Evolutionary conservation across 2,329 filamentous ascomycete species (phyloP), one percentile per base, ranked within the genome.

Genomic region (Aureobasidium sp.): DNA sequence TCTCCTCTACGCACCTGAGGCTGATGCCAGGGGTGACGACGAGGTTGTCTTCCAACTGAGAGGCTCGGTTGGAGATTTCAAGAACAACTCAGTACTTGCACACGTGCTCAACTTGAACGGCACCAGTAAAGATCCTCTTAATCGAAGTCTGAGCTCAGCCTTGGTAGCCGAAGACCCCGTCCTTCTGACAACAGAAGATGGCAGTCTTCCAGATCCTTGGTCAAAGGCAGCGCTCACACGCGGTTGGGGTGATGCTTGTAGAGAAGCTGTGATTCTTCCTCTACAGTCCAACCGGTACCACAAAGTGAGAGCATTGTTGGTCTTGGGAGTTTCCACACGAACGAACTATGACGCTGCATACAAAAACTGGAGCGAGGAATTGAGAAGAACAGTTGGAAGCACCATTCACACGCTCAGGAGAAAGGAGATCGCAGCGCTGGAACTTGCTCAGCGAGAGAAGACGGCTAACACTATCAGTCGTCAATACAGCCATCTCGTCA

Each of bases 1-100:
- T 14, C 54, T 63, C 22, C 31, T 65, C 6, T 65, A 65, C 29
- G 63, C 64, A 6, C 58, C 52, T 15, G 35, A 61, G 9, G 19
- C 44, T 24, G 40, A 53, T 8, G 27, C 40, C 1, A n/a, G 19
- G 3, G 42, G 31, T 7, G 19, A 59, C n/a, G 54, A 48, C 22
- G 54, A 59, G 22, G 4, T 48, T 14, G n/a, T 48, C 3, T 59
- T 48, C 11, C 54, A 48, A 17, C 19, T 59, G 1, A 44, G 22
- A 39, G 54, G 54, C 42, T 37, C 31, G 3, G 14, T 59, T n/a
- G 54, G 54, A n/a, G 22, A 59, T 48, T 48, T 59, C 9, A 8
- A 6, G 11, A 27, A 37, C 22, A 27, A 48, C 7, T 17, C 42
- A 22, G 24, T 22, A 24, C 27, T 22, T 11, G 11, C 54, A 5